Evolutionary conservation across 2,329 filamentous ascomycete species (phyloP).

Genomic region (Cladophialophora chaetospira): DNA sequence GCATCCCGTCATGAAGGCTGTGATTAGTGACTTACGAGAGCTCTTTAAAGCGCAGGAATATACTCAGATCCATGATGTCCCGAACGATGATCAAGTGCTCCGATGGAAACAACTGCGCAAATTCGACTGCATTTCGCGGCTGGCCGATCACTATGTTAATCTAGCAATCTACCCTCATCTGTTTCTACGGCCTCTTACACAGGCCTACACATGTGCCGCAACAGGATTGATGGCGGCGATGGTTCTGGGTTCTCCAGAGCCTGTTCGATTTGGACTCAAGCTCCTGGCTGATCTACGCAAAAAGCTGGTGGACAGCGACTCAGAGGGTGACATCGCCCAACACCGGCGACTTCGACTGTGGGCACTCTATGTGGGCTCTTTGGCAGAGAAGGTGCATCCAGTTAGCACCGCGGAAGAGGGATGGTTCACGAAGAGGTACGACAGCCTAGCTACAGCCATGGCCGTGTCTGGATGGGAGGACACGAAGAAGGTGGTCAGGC

Average conservation of each 20-base stretch:
- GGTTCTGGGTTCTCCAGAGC: conserved; percentile 31
- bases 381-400: conserved; percentile 29
- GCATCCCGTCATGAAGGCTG: conserved; percentile 25
- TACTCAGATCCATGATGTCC: conserved; percentile 23
- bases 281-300: conserved; percentile 23
- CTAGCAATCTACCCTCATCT: conserved; percentile 31
- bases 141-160: conserved; percentile 30
- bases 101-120: conserved; percentile 30
- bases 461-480: conserved; percentile 22
- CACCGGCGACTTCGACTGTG: conserved; percentile 24
- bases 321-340: conserved; percentile 13
- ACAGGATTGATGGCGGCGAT: conserved; percentile 28
- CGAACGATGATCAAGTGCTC: conserved; percentile 28
- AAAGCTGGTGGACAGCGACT: conserved; percentile 22
- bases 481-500: conserved; percentile 25
- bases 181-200: conserved; percentile 24
- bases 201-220: conserved; percentile 23
- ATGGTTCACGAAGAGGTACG: conserved; percentile 26
- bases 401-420: conserved; percentile 5
- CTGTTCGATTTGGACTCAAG: conserved; percentile 30
- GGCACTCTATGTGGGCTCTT: conserved; percentile 30
- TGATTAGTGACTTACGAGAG: conserved; percentile 29
- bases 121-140: conserved; percentile 31
- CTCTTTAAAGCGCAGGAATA: conserved; percentile 30
- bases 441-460: conserved; percentile 12